Evolutionary conservation across 805 yeast species (phyloP), one percentile per base, ranked within the genome.

Genomic region (Barnettozyma sucrosica): DNA sequence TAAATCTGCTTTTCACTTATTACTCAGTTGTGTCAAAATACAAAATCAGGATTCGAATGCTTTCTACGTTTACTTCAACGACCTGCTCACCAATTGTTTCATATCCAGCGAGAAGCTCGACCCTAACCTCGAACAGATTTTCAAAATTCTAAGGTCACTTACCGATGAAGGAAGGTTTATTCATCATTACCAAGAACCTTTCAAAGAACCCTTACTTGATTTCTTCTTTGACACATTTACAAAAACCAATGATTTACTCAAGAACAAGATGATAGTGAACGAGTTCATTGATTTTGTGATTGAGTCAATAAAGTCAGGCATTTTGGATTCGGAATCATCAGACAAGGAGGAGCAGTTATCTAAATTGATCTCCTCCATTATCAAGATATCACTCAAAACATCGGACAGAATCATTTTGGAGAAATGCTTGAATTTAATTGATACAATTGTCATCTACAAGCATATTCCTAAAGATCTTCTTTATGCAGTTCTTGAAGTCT

Each of bases 51-150:
- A 79, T 8, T 74, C 77, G 1, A 70, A 77, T 5, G 65, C 77
- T 7, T 66, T 75, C 43, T 57, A 81, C 44, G 68, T 75, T 45
- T 85, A 81, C 63, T 88, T 81, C 62, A 69, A 75, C 47, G 85
- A 82, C 43, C 75, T 86, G 1, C 62, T 77, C 30, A 54, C 58
- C 3, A 72, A 63, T 49, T 74, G 82, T 49, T 57, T 70, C 16
- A 53, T 68, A 33, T 54, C 51, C 49, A 57, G 52, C 20, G 58
- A 49, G 13, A 55, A 48, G 14, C 53, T 72, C 14, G 79, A 79
- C 46, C 73, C 74, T 3, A 83, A 81, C 51, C 72, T 78, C 51
- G 77, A 72, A 40, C 55, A 73, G 18, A 77, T 80, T 43, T 58
- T 83, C 25, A 52, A 57, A 8, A 79, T 80, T 5, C 56, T 84